Evolutionary conservation across 106 monocot species (phyloP), one percentile per base, ranked within the genome.

Genomic region (Chionographis japonica): DNA sequence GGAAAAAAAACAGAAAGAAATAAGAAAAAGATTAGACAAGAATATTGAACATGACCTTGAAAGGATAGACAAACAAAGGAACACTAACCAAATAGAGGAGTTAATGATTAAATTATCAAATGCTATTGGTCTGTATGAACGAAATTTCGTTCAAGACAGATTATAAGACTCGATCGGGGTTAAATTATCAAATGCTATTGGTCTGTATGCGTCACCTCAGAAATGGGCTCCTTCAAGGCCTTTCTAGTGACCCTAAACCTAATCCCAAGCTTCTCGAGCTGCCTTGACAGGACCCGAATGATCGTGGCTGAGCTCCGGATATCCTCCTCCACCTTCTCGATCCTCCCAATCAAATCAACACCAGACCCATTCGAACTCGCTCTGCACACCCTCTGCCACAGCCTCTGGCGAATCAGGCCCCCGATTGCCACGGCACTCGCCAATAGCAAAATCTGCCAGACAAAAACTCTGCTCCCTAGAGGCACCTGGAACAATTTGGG

Each of bases 231-330:
- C 72, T 92, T 87, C 63, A 97, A 64, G n/a, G 97, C 36, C 78
- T 85, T 92, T 72, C 86, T 86, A 13, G 85, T 84, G 37, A 97
- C 80, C 63, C 97, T 77, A 77, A 97, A 92, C 80, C 92, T 86
- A 65, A 90, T 85, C 4, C 86, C 83, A 50, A 97, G 81, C 85
- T 92, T 97, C 89, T 97, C 97, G 35, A 97, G 89, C 37, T 89
- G 89, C 67, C 82, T 84, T 4, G 97, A 89, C 38, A 97, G 80
- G 49, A 81, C 75, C 11, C 80, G 58, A 68, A 85, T 56, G 37
- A 90, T 79, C n/a, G 84, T 83, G 5, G 75, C 63, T 8, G 89
- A 87, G 77, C 81, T 85, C 80, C 76, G 63, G n/a, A 90, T 37
- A 54, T 85, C 92, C 65, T 92, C 85, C 72, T 97, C 97, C 70